phyloP scores from a whole-genome alignment of 1,284 basidiomycete species.

The Anthracocystis setariae region DNA sequence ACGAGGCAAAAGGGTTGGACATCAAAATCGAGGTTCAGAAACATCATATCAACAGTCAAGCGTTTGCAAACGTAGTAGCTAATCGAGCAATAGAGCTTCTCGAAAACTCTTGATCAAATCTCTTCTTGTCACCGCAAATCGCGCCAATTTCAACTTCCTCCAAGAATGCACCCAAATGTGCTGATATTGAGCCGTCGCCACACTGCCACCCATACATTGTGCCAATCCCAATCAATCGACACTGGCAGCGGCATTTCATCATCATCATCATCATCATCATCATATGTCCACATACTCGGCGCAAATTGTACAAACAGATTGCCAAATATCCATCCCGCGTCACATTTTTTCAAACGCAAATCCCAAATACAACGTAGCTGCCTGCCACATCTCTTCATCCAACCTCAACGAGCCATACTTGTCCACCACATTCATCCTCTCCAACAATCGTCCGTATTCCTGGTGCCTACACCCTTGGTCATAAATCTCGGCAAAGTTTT shows the following conservation, averaged over 20 bases:
- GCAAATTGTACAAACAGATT: too few species aligned
- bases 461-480: slow-evolving; percentile 35
- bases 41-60: slow-evolving; percentile 36
- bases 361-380: slow-evolving; percentile 57
- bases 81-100: slow-evolving; percentile 7
- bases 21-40: slow-evolving; percentile 10
- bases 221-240: too few species aligned
- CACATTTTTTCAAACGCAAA: slow-evolving; percentile 63
- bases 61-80: slow-evolving; percentile 25
- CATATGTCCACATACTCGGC: too few species aligned
- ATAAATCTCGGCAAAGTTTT: slow-evolving; percentile 75
- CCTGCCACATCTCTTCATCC: slow-evolving; percentile 63
- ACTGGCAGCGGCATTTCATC: too few species aligned
- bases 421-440: slow-evolving; percentile 53
- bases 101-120: neutral
- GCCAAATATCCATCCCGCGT: too few species aligned
- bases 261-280: too few species aligned
- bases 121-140: neutral
- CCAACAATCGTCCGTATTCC: slow-evolving; percentile 46
- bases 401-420: slow-evolving; percentile 41
- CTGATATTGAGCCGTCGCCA: too few species aligned
- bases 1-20: neutral
- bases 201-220: too few species aligned
- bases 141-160: too few species aligned
- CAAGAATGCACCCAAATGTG: too few species aligned